phyloP scores from a whole-genome alignment of 2,329 filamentous ascomycete species.

The Daldinia sp. region DNA sequence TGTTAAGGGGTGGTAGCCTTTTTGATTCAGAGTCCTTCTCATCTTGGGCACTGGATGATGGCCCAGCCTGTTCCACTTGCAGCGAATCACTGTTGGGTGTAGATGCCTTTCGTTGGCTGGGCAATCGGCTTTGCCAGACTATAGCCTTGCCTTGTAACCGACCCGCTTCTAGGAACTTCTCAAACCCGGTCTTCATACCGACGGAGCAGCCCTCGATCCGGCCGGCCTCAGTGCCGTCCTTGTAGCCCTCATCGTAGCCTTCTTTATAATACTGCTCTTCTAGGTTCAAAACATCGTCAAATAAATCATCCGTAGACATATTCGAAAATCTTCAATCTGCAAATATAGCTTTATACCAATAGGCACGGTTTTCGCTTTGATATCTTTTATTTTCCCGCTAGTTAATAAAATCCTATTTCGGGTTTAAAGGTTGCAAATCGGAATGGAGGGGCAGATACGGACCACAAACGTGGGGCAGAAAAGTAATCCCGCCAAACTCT shows the following conservation, averaged over 20 bases:
- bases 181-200: slow-evolving; percentile 90
- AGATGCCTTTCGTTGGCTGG: slow-evolving; percentile 38
- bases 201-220: slow-evolving; percentile 89
- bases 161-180: slow-evolving; percentile 87
- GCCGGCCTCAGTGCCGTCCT: slow-evolving; percentile 80
- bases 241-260: slow-evolving; percentile 77
- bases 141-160: slow-evolving; percentile 78
- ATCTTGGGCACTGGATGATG: slow-evolving; percentile 9
- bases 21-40: neutral
- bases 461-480: slow-evolving; percentile 13
- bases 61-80: neutral
- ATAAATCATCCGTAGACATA: slow-evolving; percentile 54
- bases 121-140: slow-evolving; percentile 82
- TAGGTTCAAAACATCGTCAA: slow-evolving; percentile 66
- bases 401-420: neutral
- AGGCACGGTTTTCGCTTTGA: neutral
- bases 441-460: slow-evolving; percentile 23
- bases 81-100: neutral
- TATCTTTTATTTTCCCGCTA: neutral
- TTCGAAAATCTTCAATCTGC: neutral
- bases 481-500: neutral
- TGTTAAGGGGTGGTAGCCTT: slow-evolving; percentile 55
- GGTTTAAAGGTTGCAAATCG: neutral
- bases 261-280: slow-evolving; percentile 80
- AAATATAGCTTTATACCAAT: neutral